phyloP scores from a whole-genome alignment of 495 filamentous ascomycete genomes.

The Cercophora sp. region DNA sequence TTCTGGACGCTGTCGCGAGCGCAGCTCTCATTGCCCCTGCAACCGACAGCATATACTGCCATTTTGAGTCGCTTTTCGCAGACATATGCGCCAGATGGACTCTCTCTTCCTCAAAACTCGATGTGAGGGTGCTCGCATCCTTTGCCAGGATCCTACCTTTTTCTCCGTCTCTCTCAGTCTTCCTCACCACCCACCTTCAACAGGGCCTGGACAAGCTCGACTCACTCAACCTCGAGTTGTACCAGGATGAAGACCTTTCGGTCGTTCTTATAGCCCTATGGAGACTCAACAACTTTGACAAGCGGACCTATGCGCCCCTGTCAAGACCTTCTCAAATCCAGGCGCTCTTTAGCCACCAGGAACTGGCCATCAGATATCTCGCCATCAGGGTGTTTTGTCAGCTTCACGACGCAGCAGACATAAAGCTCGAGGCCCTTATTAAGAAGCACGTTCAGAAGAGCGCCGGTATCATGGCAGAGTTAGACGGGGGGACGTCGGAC shows the following conservation, averaged over 20 bases:
- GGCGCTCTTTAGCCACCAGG: constrained; percentile 58
- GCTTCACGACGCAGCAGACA: constrained; percentile 76
- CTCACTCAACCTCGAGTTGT: constrained; percentile 19
- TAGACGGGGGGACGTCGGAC: constrained; percentile 75
- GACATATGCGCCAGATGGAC: constrained; percentile 80
- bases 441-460: constrained; percentile 57
- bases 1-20: constrained; percentile 65
- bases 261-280: constrained; percentile 63
- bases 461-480: constrained; percentile 56
- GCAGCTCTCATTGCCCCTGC: constrained; percentile 61
- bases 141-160: constrained; percentile 78
- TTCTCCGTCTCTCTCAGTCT: constrained; percentile 64
- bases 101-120: constrained; percentile 33
- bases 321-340: constrained; percentile 64
- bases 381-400: constrained; percentile 74
- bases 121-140: constrained; percentile 58
- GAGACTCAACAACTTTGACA: constrained; percentile 72
- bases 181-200: constrained; percentile 34
- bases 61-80: constrained; percentile 67
- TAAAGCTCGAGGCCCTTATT: constrained; percentile 66
- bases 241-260: constrained; percentile 27
- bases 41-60: constrained; percentile 64
- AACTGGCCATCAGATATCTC: constrained; percentile 66
- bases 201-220: constrained; percentile 11
- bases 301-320: constrained; percentile 55